A percentile compares a stretch with the other conserved stretches of the same genome.
Evolutionary conservation across 345 rosid species (phyloP).

Genomic region (Populus deltoides): DNA sequence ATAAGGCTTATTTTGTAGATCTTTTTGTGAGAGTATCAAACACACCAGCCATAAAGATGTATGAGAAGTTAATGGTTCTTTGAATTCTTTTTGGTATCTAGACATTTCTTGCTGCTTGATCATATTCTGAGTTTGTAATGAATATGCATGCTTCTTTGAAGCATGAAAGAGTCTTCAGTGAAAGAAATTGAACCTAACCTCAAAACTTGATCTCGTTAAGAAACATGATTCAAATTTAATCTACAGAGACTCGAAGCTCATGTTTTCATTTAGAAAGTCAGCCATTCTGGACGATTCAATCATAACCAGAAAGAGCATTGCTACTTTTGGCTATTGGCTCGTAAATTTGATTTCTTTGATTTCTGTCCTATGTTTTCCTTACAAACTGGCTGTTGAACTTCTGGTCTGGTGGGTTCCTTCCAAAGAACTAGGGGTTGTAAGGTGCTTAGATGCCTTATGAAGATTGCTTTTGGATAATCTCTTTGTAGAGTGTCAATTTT

Average conservation of each 20-base stretch:
- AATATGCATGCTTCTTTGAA: neutral
- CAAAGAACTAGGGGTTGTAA: neutral
- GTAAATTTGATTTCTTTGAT: neutral
- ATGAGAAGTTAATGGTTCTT: slow-evolving; percentile 66
- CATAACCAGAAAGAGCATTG: neutral
- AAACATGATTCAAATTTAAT: neutral
- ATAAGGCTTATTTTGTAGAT: slow-evolving; percentile 90
- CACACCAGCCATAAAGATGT: slow-evolving; percentile 94
- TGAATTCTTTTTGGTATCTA: neutral
- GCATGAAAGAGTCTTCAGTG: neutral
- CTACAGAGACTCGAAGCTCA: too few species aligned
- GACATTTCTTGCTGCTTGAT: slow-evolving; percentile 3
- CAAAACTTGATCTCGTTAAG: neutral
- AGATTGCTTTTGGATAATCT: neutral
- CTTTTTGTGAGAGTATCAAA: slow-evolving; percentile 97
- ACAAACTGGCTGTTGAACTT: neutral
- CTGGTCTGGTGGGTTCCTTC: neutral
- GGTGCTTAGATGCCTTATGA: neutral
- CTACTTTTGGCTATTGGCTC: neutral
- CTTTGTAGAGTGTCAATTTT: neutral
- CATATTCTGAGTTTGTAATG: neutral
- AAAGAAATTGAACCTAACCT: neutral
- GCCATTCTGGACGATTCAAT: too few species aligned
- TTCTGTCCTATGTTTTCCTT: neutral
- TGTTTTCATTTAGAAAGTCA: too few species aligned